Base-by-base conservation (phyloP, 805 yeast genomes). In the Hagleromyces aurorensis region DNA sequence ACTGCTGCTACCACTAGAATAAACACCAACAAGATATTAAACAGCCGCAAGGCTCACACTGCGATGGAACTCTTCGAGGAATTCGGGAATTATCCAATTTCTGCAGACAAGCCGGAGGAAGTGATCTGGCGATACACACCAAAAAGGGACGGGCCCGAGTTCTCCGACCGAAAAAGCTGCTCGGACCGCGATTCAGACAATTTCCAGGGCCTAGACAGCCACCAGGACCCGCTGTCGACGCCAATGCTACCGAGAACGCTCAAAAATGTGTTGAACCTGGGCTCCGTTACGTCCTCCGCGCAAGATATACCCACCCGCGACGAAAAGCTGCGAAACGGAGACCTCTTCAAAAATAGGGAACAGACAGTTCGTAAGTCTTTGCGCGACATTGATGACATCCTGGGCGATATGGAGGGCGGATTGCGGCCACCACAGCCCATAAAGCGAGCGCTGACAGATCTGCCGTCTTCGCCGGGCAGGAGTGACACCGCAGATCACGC, bases 111-210 rank as follows among this genome's bases (percentile, higher is more conserved):
- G n/a, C 26, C 50, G 9, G 58, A 54, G 23, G 53, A 51, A 30
- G 57, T 55, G 2, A 44, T 54, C 7, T 55, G 61, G 61, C 41
- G 40, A 11, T 51, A 50, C 25, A 46, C 49, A 6, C 61, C 61
- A 2, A 30, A 36, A 14, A 38, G 34, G 15, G 40, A 34, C 18
- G n/a, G n/a, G n/a, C n/a, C n/a, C n/a, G n/a, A n/a, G n/a, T 23
- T 24, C 4, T 33, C 38, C 3, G 50, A 40, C 23, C 38, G 37
- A 26, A 21, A 33, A 3, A 19, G 30, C 9, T 41, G 48, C 23
- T 40, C 50, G 5, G 37, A 38, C 17, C 43, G 40, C 5, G 23
- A 25, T n/a, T 33, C 41, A 3, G 48, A 46, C 16, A 44, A 39
- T 15, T 16, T 25, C n/a, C 13, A 25, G 8, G 36, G 32, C 7